Percentiles rank a stretch among this genome's conserved stretches.
Evolutionary conservation across 1,284 basidiomycete species (phyloP).

Genomic region (Phaffia rhodozyma): DNA sequence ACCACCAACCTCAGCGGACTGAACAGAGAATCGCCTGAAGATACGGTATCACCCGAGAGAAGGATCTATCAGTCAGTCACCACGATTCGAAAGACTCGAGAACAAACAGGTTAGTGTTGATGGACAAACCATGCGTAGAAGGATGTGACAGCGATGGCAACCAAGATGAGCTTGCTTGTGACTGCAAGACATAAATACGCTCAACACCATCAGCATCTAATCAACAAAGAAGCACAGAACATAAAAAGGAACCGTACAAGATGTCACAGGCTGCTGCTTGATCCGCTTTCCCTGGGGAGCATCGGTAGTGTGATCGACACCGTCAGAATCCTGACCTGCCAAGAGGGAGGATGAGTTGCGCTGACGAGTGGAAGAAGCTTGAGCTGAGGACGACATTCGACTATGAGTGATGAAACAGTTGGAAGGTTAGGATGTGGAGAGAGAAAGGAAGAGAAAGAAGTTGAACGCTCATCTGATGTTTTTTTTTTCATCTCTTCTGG

Average conservation of each 20-base stretch:
- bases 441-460: neutral
- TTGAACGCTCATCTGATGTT: no score
- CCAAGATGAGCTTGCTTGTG: constrained; percentile 3
- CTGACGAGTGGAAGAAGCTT: constrained; percentile 10
- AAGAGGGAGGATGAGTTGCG: neutral
- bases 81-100: neutral
- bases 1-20: constrained; percentile 12
- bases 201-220: neutral
- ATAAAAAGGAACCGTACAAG: neutral
- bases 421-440: neutral
- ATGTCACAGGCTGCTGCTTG: constrained; percentile 1
- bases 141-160: neutral
- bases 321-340: constrained; percentile 1
- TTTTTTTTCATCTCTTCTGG: no score
- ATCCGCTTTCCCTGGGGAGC: constrained; percentile 12
- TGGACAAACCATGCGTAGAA: constrained; percentile 13
- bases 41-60: no score
- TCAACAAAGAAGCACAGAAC: neutral
- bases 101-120: neutral
- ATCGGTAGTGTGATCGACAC: constrained; percentile 7
- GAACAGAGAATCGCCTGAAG: constrained; percentile 5
- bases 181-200: neutral
- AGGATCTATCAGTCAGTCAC: neutral
- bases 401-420: neutral
- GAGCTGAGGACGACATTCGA: neutral